Evolutionary conservation across 139 green algal species (phyloP).

Genomic region (Chara braunii): DNA sequence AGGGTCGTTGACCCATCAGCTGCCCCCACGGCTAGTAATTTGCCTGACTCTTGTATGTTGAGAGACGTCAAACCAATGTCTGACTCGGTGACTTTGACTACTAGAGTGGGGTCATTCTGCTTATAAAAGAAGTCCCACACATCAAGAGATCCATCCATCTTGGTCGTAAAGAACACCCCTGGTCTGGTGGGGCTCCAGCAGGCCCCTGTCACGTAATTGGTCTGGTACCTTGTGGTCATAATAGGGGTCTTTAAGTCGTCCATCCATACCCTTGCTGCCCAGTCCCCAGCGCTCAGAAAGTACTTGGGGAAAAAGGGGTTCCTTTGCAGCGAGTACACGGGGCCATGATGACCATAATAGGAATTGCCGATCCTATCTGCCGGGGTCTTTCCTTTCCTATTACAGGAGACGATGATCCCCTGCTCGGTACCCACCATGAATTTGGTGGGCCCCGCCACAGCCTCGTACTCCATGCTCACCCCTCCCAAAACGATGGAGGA

Average conservation of each 20-base stretch:
- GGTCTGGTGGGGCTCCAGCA: conserved; percentile 67
- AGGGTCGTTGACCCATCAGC: conserved; percentile 60
- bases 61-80: conserved; percentile 55
- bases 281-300: conserved; percentile 85
- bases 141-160: conserved; percentile 70
- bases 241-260: conserved; percentile 83
- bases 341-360: conserved; percentile 73
- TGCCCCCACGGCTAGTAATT: conserved; percentile 59
- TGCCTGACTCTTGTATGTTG: conserved; percentile 55
- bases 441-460: conserved; percentile 76
- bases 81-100: conserved; percentile 51
- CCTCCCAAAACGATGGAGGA: conserved; percentile 5
- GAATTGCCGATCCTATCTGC: conserved; percentile 66
- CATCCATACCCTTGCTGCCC: conserved; percentile 80
- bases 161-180: conserved; percentile 76
- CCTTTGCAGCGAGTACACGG: conserved; percentile 67
- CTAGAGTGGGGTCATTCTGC: conserved; percentile 73
- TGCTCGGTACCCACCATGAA: conserved; percentile 90
- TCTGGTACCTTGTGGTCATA: conserved; percentile 70
- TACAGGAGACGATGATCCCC: conserved; percentile 71
- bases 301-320: conserved; percentile 87
- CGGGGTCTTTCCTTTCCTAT: conserved; percentile 83
- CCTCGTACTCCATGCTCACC: conserved; percentile 69
- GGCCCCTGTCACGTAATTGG: conserved; percentile 66
- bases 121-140: conserved; percentile 89